phyloP scores from a whole-genome alignment of 2,329 filamentous ascomycete genomes.

The Bipolaris cookei region DNA sequence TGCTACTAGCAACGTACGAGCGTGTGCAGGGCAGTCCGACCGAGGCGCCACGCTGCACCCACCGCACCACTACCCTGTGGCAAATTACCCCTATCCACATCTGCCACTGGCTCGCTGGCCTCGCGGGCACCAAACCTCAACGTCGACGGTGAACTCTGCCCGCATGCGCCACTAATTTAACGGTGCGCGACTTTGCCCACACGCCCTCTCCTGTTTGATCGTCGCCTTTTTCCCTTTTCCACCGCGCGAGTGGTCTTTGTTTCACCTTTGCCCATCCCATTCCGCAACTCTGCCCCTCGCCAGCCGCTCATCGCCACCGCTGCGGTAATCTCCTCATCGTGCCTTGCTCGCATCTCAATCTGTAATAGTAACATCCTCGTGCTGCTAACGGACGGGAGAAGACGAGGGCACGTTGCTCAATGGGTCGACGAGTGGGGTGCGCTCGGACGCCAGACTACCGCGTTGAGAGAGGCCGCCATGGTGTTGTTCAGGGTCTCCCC shows the following conservation, averaged over 20 bases:
- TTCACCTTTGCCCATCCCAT: conserved; percentile 11
- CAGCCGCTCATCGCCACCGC: not conserved
- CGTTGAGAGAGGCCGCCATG: not conserved
- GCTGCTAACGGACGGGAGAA: conserved; percentile 1
- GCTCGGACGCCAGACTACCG: conserved; percentile 10
- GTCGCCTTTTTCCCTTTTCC: conserved; percentile 15
- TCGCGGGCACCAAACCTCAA: conserved; percentile 9
- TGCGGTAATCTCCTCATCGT: not conserved
- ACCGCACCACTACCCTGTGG: conserved; percentile 13
- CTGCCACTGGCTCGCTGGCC: conserved; percentile 8
- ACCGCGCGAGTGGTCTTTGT: not conserved
- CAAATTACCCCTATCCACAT: conserved; percentile 16
- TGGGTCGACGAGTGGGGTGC: conserved; percentile 11
- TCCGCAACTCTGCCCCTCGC: not conserved
- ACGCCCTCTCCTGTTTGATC: conserved; percentile 26
- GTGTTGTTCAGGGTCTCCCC: conserved; percentile 16
- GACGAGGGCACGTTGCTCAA: not conserved
- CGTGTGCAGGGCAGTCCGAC: conserved; percentile 7
- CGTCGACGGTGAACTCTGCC: conserved; percentile 13
- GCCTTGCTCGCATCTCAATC: not conserved
- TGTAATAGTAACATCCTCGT: not conserved
- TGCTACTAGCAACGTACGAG: conserved; percentile 6
- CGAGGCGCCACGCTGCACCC: conserved; percentile 6
- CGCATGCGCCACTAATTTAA: conserved; percentile 7
- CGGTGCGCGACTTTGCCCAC: not conserved